Percentiles rank a stretch among this genome's conserved stretches.
These are phyloP conservation scores for Cercospora sp. DNA, from an alignment of 2,329 filamentous ascomycete species.

Conservation along the genomic window DNA sequence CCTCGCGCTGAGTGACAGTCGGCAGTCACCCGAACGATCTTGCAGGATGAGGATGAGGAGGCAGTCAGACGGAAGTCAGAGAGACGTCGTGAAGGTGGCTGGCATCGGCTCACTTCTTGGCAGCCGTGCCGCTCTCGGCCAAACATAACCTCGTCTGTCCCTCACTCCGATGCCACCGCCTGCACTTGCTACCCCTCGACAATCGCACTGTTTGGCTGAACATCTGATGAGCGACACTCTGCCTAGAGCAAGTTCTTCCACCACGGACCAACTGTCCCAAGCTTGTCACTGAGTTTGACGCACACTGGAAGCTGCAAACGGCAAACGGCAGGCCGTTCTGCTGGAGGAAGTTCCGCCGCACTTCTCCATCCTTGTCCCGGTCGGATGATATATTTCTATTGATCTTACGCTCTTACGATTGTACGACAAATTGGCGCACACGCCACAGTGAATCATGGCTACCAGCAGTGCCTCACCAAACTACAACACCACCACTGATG, in stretches of 20 bases:
- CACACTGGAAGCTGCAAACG: neutral
- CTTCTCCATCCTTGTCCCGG: neutral
- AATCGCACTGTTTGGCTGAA: neutral
- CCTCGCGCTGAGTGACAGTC: neutral
- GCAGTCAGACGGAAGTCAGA: neutral
- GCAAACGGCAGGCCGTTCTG: neutral
- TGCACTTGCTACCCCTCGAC: neutral
- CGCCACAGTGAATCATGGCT: neutral
- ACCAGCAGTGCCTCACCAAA: neutral
- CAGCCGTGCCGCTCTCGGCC: neutral
- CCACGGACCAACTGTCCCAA: too few relatives aligned
- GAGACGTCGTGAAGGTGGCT: neutral
- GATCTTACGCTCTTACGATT: neutral
- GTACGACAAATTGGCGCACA: neutral
- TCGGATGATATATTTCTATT: neutral
- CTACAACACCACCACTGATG: constrained; percentile 5
- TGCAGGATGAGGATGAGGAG: neutral
- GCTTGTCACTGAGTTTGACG: too few relatives aligned
- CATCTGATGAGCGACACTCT: neutral
- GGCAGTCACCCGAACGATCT: neutral
- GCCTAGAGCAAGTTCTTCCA: neutral
- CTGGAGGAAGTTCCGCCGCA: neutral
- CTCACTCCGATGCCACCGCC: neutral
- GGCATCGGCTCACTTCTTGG: neutral
- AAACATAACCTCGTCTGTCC: neutral